Evolutionary conservation across 2,329 filamentous ascomycete species (phyloP).

Genomic region (Spiromastix sp.): DNA sequence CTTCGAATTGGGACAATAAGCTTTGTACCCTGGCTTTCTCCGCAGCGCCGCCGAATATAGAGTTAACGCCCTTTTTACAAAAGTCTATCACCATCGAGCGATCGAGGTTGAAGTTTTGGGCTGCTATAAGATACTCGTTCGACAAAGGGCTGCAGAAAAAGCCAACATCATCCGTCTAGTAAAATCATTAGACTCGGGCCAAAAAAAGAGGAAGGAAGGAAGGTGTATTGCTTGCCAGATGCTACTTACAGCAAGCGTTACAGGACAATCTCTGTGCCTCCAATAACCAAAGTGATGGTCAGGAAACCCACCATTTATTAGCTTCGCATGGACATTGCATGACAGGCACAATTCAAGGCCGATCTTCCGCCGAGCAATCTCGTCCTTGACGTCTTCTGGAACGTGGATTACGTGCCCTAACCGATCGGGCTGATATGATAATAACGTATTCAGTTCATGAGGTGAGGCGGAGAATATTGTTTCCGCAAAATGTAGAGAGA

Average conservation of each 20-base stretch:
- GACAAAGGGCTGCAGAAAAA: slow-evolving; percentile 68
- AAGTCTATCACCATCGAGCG: slow-evolving; percentile 41
- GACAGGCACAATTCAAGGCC: slow-evolving; percentile 69
- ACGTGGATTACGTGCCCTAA: slow-evolving; percentile 74
- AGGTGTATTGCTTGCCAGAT: slow-evolving; percentile 1
- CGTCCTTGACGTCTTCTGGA: slow-evolving; percentile 46
- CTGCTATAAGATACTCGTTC: slow-evolving; percentile 65
- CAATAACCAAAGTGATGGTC: slow-evolving; percentile 73
- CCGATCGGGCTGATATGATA: slow-evolving; percentile 56
- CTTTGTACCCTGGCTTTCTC: slow-evolving; percentile 39
- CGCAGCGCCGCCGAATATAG: slow-evolving; percentile 55
- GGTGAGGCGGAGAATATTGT: slow-evolving; percentile 45
- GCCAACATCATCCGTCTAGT: slow-evolving; percentile 71
- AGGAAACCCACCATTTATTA: slow-evolving; percentile 54
- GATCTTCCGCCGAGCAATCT: slow-evolving; percentile 45
- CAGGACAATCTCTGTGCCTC: slow-evolving; percentile 47
- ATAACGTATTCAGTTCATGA: slow-evolving; percentile 52
- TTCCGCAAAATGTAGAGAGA: slow-evolving; percentile 75
- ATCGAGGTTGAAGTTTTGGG: slow-evolving; percentile 55
- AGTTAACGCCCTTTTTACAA: slow-evolving; percentile 50
- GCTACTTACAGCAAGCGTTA: slow-evolving; percentile 58
- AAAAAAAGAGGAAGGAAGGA: slow-evolving; percentile 11
- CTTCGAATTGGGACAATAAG: slow-evolving; percentile 17
- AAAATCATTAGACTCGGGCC: slow-evolving; percentile 64
- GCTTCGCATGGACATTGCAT: slow-evolving; percentile 67